Evolutionary conservation across 176 grass and related monocot genomes (phyloP), one percentile per base, ranked within the genome.

Genomic region (Cenchrus americanus): DNA sequence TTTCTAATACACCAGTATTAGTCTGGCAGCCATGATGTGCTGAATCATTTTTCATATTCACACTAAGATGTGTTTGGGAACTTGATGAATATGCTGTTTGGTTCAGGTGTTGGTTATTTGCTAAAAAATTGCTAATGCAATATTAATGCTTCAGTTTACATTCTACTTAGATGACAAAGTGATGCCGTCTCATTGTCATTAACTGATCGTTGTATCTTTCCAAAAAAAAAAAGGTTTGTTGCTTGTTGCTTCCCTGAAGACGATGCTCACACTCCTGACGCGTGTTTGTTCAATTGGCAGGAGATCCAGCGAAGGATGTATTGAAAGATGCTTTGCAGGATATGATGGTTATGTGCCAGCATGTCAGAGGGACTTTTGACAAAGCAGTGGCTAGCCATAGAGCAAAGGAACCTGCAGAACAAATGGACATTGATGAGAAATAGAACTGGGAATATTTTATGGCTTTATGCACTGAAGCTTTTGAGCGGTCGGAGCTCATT

Each of bases 311-410:
- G 60, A 98, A 88, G 50, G 93, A 93, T 88, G 82, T 91, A 58
- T 66, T 94, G 41, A 95, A 95, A 83, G 87, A 98, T 91, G 82
- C 79, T 77, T 77, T 90, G 37, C 87, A 91, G 73, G 73, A 90
- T 57, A 40, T 95, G 67, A 86, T 88, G 79, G 41, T 86, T 74
- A 86, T 88, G 87, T 84, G 85, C 57, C 86, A 95, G 51, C 91
- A 88, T 86, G 80, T 93, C 54, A 81, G 87, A 77, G 86, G 75
- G 53, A 98, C 85, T 64, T 88, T 98, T 64, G 84, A 79, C 70
- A 82, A 19, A 1, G 69, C 86, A 55, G 82, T 93, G 53, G 63
- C 54, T 42, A 80, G 88, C 78, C 62, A 88, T 71, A 93, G 76
- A 85, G 30, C 73, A 44, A 89, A 80, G 19, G 62, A 78, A 19